Conservation (phyloP, 331 rosid species). For the Cydonia oblonga region DNA sequence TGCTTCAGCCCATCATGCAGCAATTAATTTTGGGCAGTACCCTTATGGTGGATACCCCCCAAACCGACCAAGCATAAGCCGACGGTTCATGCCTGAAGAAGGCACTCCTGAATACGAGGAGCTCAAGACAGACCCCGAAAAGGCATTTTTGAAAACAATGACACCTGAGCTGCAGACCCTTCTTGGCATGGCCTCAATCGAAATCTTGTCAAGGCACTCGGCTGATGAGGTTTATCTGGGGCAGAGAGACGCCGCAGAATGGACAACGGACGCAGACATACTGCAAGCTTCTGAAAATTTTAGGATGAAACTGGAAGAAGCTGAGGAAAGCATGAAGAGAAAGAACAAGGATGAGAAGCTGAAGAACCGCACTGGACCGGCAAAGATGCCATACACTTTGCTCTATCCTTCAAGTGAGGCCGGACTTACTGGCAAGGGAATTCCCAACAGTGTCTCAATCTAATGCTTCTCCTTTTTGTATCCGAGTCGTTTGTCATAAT, state of each 20-base stretch:
- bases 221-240: background rate
- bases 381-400: background rate
- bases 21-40: background rate
- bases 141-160: background rate
- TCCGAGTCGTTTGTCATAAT: background rate
- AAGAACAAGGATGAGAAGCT: background rate
- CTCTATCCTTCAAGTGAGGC: background rate
- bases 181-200: background rate
- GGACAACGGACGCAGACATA: background rate
- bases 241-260: background rate
- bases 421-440: background rate
- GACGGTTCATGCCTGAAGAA: background rate
- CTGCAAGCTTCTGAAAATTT: background rate
- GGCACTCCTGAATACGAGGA: background rate
- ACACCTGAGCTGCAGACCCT: background rate
- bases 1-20: background rate
- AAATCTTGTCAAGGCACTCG: background rate
- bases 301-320: background rate
- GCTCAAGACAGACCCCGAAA: background rate
- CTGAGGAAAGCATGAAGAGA: background rate
- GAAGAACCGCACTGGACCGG: background rate
- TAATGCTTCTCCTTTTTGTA: background rate
- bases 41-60: background rate
- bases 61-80: background rate
- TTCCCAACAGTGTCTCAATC: background rate